Percentiles rank a stretch among this genome's conserved stretches.
phyloP scores from a whole-genome alignment of 2,329 filamentous ascomycete species.

The Monosporascus sp. region DNA sequence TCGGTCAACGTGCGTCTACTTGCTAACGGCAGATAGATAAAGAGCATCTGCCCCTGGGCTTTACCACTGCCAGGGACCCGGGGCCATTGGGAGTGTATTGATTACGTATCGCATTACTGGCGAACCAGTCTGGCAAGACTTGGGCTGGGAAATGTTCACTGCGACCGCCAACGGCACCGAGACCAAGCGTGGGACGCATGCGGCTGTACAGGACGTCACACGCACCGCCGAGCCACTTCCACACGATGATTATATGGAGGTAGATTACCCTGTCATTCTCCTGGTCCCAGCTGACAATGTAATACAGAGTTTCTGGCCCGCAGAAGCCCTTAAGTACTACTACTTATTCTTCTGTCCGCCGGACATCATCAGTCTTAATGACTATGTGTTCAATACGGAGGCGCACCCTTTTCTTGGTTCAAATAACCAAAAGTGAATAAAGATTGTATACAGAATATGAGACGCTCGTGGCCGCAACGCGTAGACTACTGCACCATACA shows the following conservation, averaged over 20 bases:
- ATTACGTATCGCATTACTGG: constrained; percentile 28
- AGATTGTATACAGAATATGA: too few species aligned
- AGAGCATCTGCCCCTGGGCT: constrained; percentile 44
- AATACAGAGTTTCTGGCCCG: background rate
- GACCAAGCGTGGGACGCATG: constrained; percentile 20
- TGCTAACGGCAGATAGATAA: too few species aligned
- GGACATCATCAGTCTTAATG: background rate
- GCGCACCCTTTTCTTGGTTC: background rate
- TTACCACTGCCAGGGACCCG: constrained; percentile 45
- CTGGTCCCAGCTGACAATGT: background rate
- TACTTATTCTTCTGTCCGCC: background rate
- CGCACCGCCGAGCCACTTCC: constrained; percentile 36
- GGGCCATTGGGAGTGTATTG: constrained; percentile 30
- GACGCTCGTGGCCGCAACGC: too few species aligned
- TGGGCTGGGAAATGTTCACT: constrained; percentile 28
- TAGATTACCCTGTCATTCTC: too few species aligned
- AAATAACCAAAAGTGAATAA: too few species aligned
- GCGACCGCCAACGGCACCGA: constrained; percentile 21
- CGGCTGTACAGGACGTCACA: constrained; percentile 34
- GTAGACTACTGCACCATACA: too few species aligned
- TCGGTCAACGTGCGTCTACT: too few species aligned
- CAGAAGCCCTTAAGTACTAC: background rate
- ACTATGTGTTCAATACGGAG: background rate
- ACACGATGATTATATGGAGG: constrained; percentile 39
- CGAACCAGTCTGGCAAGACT: constrained; percentile 18